Base-by-base conservation (phyloP, 2,329 filamentous ascomycete genomes). In the Massarina eburnea region DNA sequence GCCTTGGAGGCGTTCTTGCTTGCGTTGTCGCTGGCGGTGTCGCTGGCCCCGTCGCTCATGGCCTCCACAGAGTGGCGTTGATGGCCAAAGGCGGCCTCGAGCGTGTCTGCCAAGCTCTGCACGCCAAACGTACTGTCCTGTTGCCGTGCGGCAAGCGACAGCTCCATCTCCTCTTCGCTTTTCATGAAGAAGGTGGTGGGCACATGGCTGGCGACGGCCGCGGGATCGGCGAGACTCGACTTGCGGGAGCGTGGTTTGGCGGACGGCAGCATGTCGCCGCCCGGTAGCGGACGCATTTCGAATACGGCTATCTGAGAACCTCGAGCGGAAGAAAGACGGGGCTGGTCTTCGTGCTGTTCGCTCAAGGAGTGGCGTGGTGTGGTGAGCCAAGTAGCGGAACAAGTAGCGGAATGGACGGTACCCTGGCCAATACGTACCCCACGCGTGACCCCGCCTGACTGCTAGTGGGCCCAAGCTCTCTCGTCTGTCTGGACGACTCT, bases 121-220 rank as follows among this genome's bases (percentile, higher is more conserved):
- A 83, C 79, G 3, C 80, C 80, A 59, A 77, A 83, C 34, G 73
- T 75, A 57, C 73, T 78, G 27, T 79, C 75, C 34, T 51, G 52
- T 34, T 49, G 51, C 22, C 47, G 61, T 30, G 30, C 63, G 9
- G 57, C 46, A n/a, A 66, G 52, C 20, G 66, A 67, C 20, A 65
- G 63, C 48, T 79, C 73, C 55, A 78, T 65, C 41, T 79, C 75
- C 46, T 73, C 71, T 57, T 77, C 79, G 52, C 76, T 80, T 49
- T 77, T 73, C 50, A 85, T 71, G 64, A 84, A 83, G 73, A 84
- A 84, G 41, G 79, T 79, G 40, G 79, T 79, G 33, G 80, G 80
- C 49, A 71, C 70, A 45, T 64, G 53, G 54, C 57, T 65, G 41
- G 61, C 61, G 33, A 61, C 57, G 39, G 48, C 48, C 48, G 52